Evolutionary conservation across 495 filamentous ascomycete genomes (phyloP), one percentile per base, ranked within the genome.

Genomic region (Penicillium taxi): DNA sequence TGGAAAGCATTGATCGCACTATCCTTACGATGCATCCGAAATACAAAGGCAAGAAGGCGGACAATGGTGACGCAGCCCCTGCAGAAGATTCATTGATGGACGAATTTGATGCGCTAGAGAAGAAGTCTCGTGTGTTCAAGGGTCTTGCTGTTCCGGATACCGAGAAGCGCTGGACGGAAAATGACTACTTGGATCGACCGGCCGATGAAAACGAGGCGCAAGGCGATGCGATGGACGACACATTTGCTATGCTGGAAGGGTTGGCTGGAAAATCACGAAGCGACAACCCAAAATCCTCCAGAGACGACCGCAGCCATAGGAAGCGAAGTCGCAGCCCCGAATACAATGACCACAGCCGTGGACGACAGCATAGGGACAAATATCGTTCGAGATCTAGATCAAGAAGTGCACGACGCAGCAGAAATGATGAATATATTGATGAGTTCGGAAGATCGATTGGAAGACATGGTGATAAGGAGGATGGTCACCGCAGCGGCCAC

Each of bases 1-100:
- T 94, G 45, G 84, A 94, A 55, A 93, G 84, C 61, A 75, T 98
- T 42, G 88, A 98, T 51, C 80, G 91, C 6, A 61, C 96, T 19
- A 78, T 96, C 26, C 66, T 78, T 26, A 86, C 86, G 3, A 84
- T 96, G 80, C 90, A 96, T 55, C 91, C 91, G 16, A 84, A 83
- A 39, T 80, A 84, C 58, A 88, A 84, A 51, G 50, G 51, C 2
- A 55, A 64, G 37, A 59, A 71, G 26, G 32, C 37, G n/a, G 42
- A 48, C 13, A 56, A 52, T 19, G 49, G 35, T 0, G 42, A 37
- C 6, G 39, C 51, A n/a, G 34, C 21, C 11, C 34, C 34, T 9
- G 32, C 37, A 12, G 52, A 25, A 1, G 55, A 57, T 20, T 54
- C 62, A 17, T 58, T 59, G 50, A n/a, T n/a, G n/a, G 60, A 64